These are phyloP conservation scores for Aegilops sharonensis DNA, from an alignment of 176 grass and related monocot genomes.

Conservation along the genomic window DNA sequence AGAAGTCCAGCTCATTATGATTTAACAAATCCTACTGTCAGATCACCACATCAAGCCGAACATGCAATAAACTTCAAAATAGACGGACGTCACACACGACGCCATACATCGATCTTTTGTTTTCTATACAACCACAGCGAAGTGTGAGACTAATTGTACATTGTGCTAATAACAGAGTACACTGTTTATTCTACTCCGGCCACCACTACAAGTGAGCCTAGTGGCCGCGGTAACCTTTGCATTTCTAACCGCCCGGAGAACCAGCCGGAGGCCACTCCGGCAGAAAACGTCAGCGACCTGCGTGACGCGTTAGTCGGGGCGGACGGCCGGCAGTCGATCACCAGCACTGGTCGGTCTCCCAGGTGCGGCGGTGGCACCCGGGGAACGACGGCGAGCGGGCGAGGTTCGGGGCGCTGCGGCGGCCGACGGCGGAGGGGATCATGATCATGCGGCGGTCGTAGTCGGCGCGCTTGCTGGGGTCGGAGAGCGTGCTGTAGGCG, in stretches of 20 bases:
- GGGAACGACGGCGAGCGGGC: too few relatives aligned
- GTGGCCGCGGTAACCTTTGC: slow-evolving; percentile 9
- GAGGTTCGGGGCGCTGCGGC: too few relatives aligned
- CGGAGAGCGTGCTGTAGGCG: too few relatives aligned
- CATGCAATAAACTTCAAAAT: slow-evolving; percentile 1
- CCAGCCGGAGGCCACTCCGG: background rate
- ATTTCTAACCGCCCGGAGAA: background rate
- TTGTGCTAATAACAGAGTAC: too few relatives aligned
- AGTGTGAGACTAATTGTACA: slow-evolving; percentile 9
- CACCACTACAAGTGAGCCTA: background rate
- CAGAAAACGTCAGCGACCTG: background rate
- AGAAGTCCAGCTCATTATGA: background rate
- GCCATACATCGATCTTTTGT: background rate
- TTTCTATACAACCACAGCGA: background rate
- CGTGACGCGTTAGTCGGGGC: too few relatives aligned
- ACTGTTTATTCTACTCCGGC: background rate
- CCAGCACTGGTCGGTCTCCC: too few relatives aligned
- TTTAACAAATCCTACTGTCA: slow-evolving; percentile 12
- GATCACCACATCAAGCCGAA: background rate
- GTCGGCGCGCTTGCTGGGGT: too few relatives aligned
- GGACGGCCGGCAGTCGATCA: too few relatives aligned
- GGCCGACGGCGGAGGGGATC: too few relatives aligned
- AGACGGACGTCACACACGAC: slow-evolving; percentile 8
- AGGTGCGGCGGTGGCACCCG: too few relatives aligned
- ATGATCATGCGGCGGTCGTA: too few relatives aligned